Evolutionary conservation across 352 stramenopile genomes (phyloP), one percentile per base, ranked within the genome.

Genomic region (Phytophthora pini): DNA sequence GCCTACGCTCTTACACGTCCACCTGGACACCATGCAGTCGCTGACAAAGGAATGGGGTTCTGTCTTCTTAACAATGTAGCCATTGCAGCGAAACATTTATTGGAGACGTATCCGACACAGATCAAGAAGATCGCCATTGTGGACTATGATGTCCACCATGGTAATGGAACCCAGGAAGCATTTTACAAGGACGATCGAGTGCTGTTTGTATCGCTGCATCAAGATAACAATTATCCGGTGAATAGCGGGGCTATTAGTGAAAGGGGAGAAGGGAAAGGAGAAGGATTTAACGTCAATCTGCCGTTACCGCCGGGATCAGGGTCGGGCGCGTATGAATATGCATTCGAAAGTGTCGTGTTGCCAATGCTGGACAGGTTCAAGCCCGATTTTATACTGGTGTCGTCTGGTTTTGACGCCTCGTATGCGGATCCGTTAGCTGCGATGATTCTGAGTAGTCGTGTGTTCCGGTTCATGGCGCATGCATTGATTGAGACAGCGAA

Each of bases 131-230:
- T 98, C 60, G 95, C 95, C 10, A 97, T 99, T 70, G 92, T 99
- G 32, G 95, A 99, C 77, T 97, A 93, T 51, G 94, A 98, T 80
- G 92, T 97, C 10, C 95, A 99, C 73, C 96, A 99, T 72, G 97
- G 97, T 15, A 99, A 99, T 74, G 97, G 96, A 40, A 98, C 94
- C 5, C 89, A 99, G 77, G 85, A 97, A 56, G 86, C 88, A 27
- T 94, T 98, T 50, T 85, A 90, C 24, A 83, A 93, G 12, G 81
- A 96, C 50, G 56, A 89, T 34, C 62, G 68, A 8, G 78, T 91
- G 36, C 70, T 97, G 31, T 92, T 93, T 60, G 70, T 93, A 7
- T 95, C 87, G 17, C 58, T 94, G 4, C 84, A 94, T 52, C 84
- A 96, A 56, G 83, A 80, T 10, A 89, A 90, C 56, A 95, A 94